A percentile compares a stretch with the other conserved stretches of the same genome.
phyloP scores from a whole-genome alignment of 805 yeast genomes.

The Kazachstania martiniae region DNA sequence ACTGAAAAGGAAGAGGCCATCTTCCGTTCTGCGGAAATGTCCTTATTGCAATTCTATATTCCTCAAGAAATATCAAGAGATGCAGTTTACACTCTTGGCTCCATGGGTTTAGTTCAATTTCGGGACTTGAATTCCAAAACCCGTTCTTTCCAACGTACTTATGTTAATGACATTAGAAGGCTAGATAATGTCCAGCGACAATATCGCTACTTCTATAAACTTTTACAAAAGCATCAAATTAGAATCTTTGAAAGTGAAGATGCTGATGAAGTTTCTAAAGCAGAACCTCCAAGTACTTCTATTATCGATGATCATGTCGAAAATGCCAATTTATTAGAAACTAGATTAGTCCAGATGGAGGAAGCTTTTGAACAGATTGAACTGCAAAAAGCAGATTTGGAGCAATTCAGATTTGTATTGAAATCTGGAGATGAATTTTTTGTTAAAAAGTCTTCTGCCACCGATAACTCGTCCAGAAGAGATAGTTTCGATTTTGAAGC shows the following conservation, averaged over 20 bases:
- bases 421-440: slow-evolving; percentile 41
- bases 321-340: slow-evolving; percentile 58
- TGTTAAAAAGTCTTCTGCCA: slow-evolving; percentile 12
- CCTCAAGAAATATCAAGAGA: slow-evolving; percentile 87
- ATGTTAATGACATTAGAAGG: slow-evolving; percentile 75
- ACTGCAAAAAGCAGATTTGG: slow-evolving; percentile 42
- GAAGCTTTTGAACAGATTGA: slow-evolving; percentile 57
- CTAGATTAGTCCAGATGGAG: slow-evolving; percentile 59
- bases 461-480: slow-evolving; percentile 6
- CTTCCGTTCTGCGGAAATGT: slow-evolving; percentile 90
- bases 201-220: slow-evolving; percentile 41
- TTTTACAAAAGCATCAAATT: slow-evolving; percentile 42
- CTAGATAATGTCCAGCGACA: slow-evolving; percentile 87
- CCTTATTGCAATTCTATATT: slow-evolving; percentile 80
- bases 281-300: slow-evolving; percentile 35
- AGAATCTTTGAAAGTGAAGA: slow-evolving; percentile 23
- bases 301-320: slow-evolving; percentile 63
- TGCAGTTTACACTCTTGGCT: slow-evolving; percentile 77
- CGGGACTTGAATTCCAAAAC: slow-evolving; percentile 77
- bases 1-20: slow-evolving; percentile 28
- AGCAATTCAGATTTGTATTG: slow-evolving; percentile 48
- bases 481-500: slow-evolving; percentile 13
- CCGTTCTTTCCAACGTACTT: slow-evolving; percentile 79
- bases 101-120: slow-evolving; percentile 76
- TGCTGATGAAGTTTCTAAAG: background rate